phyloP scores from a whole-genome alignment of 495 filamentous ascomycete species.

The Terfezia claveryi region DNA sequence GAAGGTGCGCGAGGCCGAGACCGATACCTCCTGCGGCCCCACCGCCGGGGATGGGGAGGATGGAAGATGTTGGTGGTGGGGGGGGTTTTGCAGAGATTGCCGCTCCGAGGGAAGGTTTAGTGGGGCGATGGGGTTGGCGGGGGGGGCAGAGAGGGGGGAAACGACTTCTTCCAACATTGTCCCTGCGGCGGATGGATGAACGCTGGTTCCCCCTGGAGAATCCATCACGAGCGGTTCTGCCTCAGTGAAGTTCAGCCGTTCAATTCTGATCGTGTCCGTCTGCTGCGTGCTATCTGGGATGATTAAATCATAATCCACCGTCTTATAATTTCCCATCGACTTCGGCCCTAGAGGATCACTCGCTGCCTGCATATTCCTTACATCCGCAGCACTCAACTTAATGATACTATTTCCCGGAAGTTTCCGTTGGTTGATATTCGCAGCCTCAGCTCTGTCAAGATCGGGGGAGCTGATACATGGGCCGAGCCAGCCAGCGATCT shows the following conservation, averaged over 20 bases:
- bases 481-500: conserved; percentile 48
- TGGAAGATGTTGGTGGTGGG: neutral
- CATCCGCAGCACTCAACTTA: conserved; percentile 29
- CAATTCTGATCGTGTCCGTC: conserved; percentile 39
- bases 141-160: too few species aligned
- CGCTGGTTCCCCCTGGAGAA: neutral
- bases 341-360: conserved; percentile 42
- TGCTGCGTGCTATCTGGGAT: conserved; percentile 22
- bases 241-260: conserved; percentile 34
- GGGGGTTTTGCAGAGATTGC: neutral
- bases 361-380: conserved; percentile 34
- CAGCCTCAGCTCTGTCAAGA: conserved; percentile 38
- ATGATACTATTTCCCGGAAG: conserved; percentile 22
- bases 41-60: neutral
- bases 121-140: neutral
- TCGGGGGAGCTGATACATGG: conserved; percentile 40
- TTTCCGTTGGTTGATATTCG: conserved; percentile 32
- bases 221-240: neutral
- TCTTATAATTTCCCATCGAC: conserved; percentile 30
- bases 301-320: conserved; percentile 38
- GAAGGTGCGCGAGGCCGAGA: neutral
- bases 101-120: neutral
- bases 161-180: neutral
- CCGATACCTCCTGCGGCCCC: neutral
- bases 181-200: neutral